Evolutionary conservation across 1,284 basidiomycete species (phyloP).

Genomic region (Ustilago crameri): DNA sequence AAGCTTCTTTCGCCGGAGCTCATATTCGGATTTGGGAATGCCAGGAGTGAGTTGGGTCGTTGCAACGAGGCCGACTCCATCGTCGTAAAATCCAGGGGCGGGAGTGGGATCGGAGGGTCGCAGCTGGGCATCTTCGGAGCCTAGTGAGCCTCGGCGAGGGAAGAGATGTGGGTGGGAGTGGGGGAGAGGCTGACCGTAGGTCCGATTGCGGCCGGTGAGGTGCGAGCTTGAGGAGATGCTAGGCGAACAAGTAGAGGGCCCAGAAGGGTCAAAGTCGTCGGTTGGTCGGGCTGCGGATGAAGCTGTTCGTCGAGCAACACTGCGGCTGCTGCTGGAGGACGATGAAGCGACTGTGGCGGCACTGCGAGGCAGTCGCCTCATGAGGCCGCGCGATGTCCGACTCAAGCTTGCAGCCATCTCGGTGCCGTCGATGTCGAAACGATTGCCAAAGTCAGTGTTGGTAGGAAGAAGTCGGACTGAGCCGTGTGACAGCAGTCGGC

Average conservation of each 20-base stretch:
- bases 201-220: constrained; percentile 10
- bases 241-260: constrained; percentile 9
- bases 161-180: constrained; percentile 82
- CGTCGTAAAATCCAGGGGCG: constrained; percentile 16
- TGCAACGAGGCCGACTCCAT: constrained; percentile 45
- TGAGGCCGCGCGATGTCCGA: constrained; percentile 7
- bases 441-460: constrained; percentile 1
- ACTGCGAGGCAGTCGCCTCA: constrained; percentile 21
- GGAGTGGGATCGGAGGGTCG: constrained; percentile 19
- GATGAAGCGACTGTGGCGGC: neutral
- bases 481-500: neutral
- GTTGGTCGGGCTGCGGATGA: constrained; percentile 44
- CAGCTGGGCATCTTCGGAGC: constrained; percentile 44
- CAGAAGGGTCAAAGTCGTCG: constrained; percentile 27
- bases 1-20: constrained; percentile 77
- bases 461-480: neutral
- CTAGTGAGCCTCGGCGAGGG: constrained; percentile 65
- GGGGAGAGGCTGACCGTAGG: constrained; percentile 78
- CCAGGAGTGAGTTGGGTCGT: constrained; percentile 82
- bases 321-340: constrained; percentile 2
- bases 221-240: constrained; percentile 11
- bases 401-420: constrained; percentile 18
- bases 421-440: neutral
- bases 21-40: constrained; percentile 84
- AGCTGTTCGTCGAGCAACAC: constrained; percentile 16